A percentile compares a stretch with the other conserved stretches of the same genome.
Conservation (phyloP, 306 rosid species). For the Lathyrus aphaca region DNA sequence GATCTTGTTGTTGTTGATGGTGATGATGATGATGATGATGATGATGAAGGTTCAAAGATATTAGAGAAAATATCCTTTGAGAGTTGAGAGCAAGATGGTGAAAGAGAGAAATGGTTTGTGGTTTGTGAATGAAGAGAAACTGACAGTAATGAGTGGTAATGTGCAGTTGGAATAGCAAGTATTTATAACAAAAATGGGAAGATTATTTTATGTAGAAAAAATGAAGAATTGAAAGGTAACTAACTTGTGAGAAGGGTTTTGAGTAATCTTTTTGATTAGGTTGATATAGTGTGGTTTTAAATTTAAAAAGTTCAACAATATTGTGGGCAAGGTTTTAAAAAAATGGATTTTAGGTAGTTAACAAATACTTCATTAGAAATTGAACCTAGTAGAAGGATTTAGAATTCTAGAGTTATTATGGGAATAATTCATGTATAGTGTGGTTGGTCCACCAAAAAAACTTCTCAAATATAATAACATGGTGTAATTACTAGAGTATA, state of each 20-base stretch:
- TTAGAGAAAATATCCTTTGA: conserved; percentile 18
- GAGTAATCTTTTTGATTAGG: background rate
- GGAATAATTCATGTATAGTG: no score
- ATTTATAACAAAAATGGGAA: conserved; percentile 1
- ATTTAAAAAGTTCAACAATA: background rate
- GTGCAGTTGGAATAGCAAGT: background rate
- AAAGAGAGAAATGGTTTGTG: conserved; percentile 2
- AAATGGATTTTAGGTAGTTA: no score
- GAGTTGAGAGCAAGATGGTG: background rate
- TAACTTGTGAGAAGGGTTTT: background rate
- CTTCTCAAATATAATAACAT: no score
- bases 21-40: background rate
- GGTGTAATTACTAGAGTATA: no score
- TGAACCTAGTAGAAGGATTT: no score
- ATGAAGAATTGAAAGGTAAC: conserved; percentile 15
- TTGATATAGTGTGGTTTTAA: background rate
- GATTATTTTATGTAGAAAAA: background rate
- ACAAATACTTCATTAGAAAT: no score
- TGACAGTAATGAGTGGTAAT: background rate
- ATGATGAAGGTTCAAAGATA: background rate
- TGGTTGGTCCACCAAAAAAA: no score
- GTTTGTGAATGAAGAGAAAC: background rate
- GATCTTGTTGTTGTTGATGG: no score
- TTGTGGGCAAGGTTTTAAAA: no score
- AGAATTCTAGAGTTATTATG: no score